A percentile compares a stretch with the other conserved stretches of the same genome.
Evolutionary conservation across 257 asterid species (phyloP).

Genomic region (Lycium ferocissimum): DNA sequence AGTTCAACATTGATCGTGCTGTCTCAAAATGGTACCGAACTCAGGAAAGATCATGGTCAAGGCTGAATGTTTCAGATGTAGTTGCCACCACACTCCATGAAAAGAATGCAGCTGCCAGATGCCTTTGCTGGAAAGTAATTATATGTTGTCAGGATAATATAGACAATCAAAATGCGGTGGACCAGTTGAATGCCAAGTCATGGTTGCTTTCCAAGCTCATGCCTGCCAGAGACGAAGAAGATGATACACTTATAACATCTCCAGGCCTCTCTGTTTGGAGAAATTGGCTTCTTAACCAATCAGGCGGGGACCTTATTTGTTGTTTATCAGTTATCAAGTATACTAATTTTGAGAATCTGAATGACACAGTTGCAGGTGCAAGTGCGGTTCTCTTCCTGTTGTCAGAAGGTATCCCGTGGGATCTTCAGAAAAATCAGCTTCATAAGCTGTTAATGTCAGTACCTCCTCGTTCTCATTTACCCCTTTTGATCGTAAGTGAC

Average conservation of each 20-base stretch:
- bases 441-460: slow-evolving; percentile 57
- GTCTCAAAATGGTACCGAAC: slow-evolving; percentile 65
- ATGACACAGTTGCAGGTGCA: slow-evolving; percentile 63
- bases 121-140: slow-evolving; percentile 91
- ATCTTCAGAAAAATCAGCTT: slow-evolving; percentile 67
- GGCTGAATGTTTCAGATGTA: slow-evolving; percentile 79
- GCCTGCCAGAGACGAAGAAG: slow-evolving; percentile 46
- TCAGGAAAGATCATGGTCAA: slow-evolving; percentile 70
- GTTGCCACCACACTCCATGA: slow-evolving; percentile 64
- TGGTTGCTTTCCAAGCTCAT: slow-evolving; percentile 88
- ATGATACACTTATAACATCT: slow-evolving; percentile 62
- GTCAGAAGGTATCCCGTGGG: slow-evolving; percentile 62
- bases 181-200: slow-evolving; percentile 48
- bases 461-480: slow-evolving; percentile 72
- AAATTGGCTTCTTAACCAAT: slow-evolving; percentile 61
- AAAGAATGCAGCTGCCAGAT: slow-evolving; percentile 68
- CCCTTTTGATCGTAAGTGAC: slow-evolving; percentile 73
- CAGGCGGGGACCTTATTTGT: slow-evolving; percentile 53
- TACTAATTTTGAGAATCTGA: slow-evolving; percentile 46
- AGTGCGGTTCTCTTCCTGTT: slow-evolving; percentile 71
- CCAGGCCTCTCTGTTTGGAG: slow-evolving; percentile 80
- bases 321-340: slow-evolving; percentile 79
- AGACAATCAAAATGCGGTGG: slow-evolving; percentile 39
- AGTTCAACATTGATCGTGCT: slow-evolving; percentile 64
- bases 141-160: slow-evolving; percentile 58